Percentiles rank a stretch among this genome's conserved stretches.
Conservation (phyloP, 768 basidiomycete genomes). For the Macrocybe gigantea region DNA sequence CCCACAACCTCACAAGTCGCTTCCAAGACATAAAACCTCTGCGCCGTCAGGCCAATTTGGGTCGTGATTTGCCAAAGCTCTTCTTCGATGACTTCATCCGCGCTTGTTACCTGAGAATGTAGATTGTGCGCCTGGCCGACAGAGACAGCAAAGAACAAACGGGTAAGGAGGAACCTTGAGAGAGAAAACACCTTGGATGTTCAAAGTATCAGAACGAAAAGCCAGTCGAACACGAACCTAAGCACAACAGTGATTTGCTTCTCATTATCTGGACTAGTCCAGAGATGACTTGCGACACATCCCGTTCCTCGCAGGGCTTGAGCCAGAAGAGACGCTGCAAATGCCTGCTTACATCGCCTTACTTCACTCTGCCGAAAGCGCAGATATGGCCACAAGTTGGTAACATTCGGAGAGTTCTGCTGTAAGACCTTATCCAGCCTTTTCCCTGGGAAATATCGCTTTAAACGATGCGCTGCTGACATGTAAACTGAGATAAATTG, state of each 20-base stretch:
- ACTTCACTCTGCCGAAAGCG: constrained; percentile 41
- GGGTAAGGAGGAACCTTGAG: constrained; percentile 57
- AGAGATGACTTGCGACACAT: constrained; percentile 40
- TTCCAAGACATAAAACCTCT: constrained; percentile 56
- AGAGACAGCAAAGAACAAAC: constrained; percentile 59
- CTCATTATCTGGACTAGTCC: constrained; percentile 54
- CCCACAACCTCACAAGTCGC: constrained; percentile 73
- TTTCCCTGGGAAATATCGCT: constrained; percentile 39
- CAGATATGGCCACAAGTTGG: constrained; percentile 73
- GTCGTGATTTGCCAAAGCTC: constrained; percentile 59
- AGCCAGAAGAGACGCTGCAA: constrained; percentile 46
- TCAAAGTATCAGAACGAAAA: background rate
- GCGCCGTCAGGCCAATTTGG: constrained; percentile 12
- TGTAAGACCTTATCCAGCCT: constrained; percentile 36
- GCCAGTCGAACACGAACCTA: constrained; percentile 30
- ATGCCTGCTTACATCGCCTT: constrained; percentile 27
- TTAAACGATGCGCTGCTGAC: constrained; percentile 48
- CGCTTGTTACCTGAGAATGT: constrained; percentile 34
- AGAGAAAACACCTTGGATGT: background rate
- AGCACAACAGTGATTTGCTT: constrained; percentile 51
- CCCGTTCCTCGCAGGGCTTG: constrained; percentile 23
- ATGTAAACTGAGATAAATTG: constrained; percentile 45
- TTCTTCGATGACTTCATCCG: constrained; percentile 42
- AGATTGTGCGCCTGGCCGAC: constrained; percentile 32
- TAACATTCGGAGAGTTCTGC: constrained; percentile 37